Conservation (phyloP, 1,139 yeast genomes). For the Yamadazyma siamensis region DNA sequence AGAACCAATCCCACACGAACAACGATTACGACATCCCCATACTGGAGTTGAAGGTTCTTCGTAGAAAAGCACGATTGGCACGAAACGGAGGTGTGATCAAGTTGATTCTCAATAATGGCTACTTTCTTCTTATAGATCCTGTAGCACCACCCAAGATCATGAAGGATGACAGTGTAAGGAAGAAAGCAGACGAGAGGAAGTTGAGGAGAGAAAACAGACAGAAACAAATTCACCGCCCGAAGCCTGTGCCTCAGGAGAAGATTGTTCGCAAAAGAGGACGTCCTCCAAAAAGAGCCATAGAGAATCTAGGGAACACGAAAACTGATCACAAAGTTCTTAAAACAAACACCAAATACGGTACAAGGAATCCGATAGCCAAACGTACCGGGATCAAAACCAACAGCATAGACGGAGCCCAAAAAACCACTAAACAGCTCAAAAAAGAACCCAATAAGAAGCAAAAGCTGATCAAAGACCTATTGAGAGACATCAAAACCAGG, state of each 20-base stretch:
- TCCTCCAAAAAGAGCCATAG: not conserved
- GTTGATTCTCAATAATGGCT: conserved; percentile 27
- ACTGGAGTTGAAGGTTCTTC: conserved; percentile 15
- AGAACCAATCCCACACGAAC: conserved; percentile 9
- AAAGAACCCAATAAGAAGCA: conserved; percentile 2
- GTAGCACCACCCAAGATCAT: conserved; percentile 22
- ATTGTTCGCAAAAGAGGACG: conserved; percentile 1
- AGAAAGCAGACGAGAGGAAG: not conserved
- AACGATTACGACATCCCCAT: conserved; percentile 21
- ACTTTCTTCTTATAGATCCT: conserved; percentile 28
- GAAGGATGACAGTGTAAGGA: not conserved
- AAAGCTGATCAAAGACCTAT: too few species aligned
- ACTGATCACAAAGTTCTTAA: too few species aligned
- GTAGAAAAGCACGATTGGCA: conserved; percentile 18
- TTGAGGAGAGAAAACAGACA: not conserved
- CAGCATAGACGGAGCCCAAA: too few species aligned
- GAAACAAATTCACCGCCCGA: too few species aligned
- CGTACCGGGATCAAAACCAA: too few species aligned
- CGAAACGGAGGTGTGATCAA: conserved; percentile 24
- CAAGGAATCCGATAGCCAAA: too few species aligned
- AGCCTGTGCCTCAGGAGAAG: too few species aligned
- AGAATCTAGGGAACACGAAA: not conserved
- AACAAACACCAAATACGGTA: too few species aligned
- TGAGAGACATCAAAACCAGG: too few species aligned
- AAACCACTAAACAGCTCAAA: too few species aligned